These are phyloP conservation scores for Didymella exigua DNA, from an alignment of 2,329 filamentous ascomycete species.

Conservation along the genomic window DNA sequence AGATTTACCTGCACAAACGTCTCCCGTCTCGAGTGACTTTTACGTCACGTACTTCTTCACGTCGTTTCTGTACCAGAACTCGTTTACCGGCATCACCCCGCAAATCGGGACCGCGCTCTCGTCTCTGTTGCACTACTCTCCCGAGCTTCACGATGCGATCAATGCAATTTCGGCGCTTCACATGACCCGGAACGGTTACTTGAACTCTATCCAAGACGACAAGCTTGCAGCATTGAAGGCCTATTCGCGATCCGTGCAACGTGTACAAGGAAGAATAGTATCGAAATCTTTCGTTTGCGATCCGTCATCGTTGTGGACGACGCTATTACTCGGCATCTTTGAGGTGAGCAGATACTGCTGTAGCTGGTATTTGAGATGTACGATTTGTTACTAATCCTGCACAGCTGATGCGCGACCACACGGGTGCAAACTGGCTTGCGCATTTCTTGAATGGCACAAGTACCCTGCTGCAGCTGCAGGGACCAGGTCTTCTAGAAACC, in stretches of 20 bases:
- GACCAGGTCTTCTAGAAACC: slow-evolving; percentile 16
- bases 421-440: slow-evolving; percentile 34
- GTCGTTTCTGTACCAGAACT: slow-evolving; percentile 32
- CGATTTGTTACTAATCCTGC: not conserved
- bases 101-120: slow-evolving; percentile 19
- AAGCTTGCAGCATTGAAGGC: slow-evolving; percentile 21
- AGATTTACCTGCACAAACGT: not conserved
- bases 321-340: slow-evolving; percentile 34
- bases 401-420: slow-evolving; percentile 36
- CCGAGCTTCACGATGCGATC: slow-evolving; percentile 27
- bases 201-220: not conserved
- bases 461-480: slow-evolving; percentile 30
- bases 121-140: slow-evolving; percentile 17
- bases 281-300: slow-evolving; percentile 18
- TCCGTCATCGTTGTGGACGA: slow-evolving; percentile 32
- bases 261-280: slow-evolving; percentile 21
- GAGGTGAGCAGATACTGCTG: slow-evolving; percentile 21
- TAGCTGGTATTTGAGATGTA: not conserved
- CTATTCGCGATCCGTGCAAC: slow-evolving; percentile 26
- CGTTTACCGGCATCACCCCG: slow-evolving; percentile 14
- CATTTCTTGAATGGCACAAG: slow-evolving; percentile 39
- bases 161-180: slow-evolving; percentile 27
- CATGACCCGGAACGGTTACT: not conserved
- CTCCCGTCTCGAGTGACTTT: not conserved
- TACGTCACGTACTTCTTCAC: slow-evolving; percentile 31